Base-by-base conservation (phyloP, 768 basidiomycete genomes). In the Naganishia onofrii region DNA sequence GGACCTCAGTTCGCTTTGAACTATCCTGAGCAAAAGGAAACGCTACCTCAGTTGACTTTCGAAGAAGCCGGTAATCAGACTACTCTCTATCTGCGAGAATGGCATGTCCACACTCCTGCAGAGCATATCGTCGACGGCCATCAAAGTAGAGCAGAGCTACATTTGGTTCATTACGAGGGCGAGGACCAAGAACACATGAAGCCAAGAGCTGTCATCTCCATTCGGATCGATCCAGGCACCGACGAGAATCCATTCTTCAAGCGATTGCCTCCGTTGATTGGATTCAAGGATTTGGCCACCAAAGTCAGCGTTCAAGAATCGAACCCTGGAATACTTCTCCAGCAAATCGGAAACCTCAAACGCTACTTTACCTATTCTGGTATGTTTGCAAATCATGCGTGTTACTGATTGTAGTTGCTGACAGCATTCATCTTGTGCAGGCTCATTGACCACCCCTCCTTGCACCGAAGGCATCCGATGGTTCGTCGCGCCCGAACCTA, bases 401-500 rank as follows among this genome's bases (percentile, higher is more conserved):
- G 12, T 21, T 13, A 32, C 8, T 2, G 29, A 32, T 15, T n/a
- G 5, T 19, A n/a, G n/a, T n/a, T 34, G 17, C 31, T 34, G 31
- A 29, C 32, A 10, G 34, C 5, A 7, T 2, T 34, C 32, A 9
- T 32, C 31, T 34, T 34, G 3, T 34, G 23, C 34, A 60, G 58
- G 58, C 58, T 60, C 58, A 7, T 28, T 60, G 38, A 60, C 58
- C 2, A 60, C 58, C 36, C 58, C 58, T 21, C 58, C 58, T 6
- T 60, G 58, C 58, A 60, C 58, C 28, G 58, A 60, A 44, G 36
- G 36, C 38, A 60, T 60, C 36, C 58, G 58, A 23, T 60, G 32
- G 31, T 60, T 60, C 26, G 38, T 60, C 38, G 58, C 58, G 21
- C 58, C 31, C 28, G 36, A 60, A 10, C 34, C 38, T 15, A n/a